These are phyloP conservation scores for Haberlea rhodopensis DNA, from an alignment of 257 asterid species.

Conservation along the genomic window DNA sequence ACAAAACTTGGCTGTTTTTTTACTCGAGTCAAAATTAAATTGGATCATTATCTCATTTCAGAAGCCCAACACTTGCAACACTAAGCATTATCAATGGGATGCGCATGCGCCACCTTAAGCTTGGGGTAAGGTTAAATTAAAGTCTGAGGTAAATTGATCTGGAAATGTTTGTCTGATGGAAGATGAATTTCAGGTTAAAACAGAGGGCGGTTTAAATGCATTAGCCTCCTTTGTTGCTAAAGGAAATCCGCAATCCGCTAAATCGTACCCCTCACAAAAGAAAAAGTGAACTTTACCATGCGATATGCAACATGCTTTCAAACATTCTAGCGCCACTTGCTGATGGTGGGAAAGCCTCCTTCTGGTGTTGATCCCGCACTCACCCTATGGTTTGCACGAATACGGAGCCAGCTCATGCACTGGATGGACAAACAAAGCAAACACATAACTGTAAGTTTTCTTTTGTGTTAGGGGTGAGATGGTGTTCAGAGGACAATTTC, in stretches of 20 bases:
- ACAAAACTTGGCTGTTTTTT: not conserved
- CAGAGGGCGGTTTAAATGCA: slow-evolving; percentile 96
- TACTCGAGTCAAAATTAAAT: not conserved
- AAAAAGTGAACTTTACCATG: slow-evolving; percentile 97
- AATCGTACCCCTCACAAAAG: slow-evolving; percentile 96
- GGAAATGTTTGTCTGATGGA: slow-evolving; percentile 33
- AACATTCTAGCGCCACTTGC: slow-evolving; percentile 94
- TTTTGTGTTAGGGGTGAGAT: slow-evolving; percentile 1
- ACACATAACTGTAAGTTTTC: slow-evolving; percentile 83
- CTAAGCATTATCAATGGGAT: slow-evolving; percentile 93
- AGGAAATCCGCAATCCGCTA: slow-evolving; percentile 95
- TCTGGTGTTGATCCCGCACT: slow-evolving; percentile 93
- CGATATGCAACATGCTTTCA: slow-evolving; percentile 98
- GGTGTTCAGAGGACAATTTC: not conserved
- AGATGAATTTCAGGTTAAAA: slow-evolving; percentile 71
- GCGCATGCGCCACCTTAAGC: slow-evolving; percentile 99
- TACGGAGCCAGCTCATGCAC: slow-evolving; percentile 79
- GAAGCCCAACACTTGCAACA: slow-evolving; percentile 87
- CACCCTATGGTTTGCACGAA: slow-evolving; percentile 90
- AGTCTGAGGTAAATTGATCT: slow-evolving; percentile 25
- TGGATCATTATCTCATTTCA: slow-evolving; percentile 32
- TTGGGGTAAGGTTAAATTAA: slow-evolving; percentile 70
- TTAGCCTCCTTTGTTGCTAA: slow-evolving; percentile 98
- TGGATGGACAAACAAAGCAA: slow-evolving; percentile 99
- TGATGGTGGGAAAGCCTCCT: slow-evolving; percentile 98